Conservation (phyloP, 768 basidiomycete species). For the Leccinum barrowsii region DNA sequence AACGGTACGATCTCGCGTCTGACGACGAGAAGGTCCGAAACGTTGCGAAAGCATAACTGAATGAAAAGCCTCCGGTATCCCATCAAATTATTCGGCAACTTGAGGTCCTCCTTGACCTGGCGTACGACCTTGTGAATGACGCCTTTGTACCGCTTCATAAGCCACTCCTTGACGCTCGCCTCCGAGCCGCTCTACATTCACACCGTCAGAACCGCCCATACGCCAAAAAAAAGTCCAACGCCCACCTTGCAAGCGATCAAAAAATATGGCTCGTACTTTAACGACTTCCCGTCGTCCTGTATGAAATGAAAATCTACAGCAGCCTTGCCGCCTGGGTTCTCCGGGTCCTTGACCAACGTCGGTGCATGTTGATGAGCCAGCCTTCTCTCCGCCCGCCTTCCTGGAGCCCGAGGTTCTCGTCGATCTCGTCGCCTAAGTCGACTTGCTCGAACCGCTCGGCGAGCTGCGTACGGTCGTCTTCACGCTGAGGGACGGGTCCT, state of each 20-base stretch:
- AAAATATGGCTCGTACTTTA: slow-evolving; percentile 99
- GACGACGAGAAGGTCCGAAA: slow-evolving; percentile 86
- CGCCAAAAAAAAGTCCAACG: not conserved
- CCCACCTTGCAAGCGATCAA: slow-evolving; percentile 84
- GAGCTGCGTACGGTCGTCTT: slow-evolving; percentile 86
- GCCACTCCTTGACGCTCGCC: slow-evolving; percentile 90
- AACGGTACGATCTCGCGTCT: slow-evolving; percentile 87
- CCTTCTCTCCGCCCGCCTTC: slow-evolving; percentile 79
- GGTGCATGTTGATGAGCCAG: slow-evolving; percentile 99
- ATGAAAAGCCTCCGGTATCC: slow-evolving; percentile 92
- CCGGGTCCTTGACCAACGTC: slow-evolving; percentile 85
- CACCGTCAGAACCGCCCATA: not conserved
- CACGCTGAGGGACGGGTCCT: slow-evolving; percentile 56
- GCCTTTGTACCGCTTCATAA: slow-evolving; percentile 91
- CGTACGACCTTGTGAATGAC: slow-evolving; percentile 74
- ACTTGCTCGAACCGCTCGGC: slow-evolving; percentile 86
- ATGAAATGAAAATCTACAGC: slow-evolving; percentile 98
- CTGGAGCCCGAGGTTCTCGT: slow-evolving; percentile 92
- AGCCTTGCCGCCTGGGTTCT: slow-evolving; percentile 78
- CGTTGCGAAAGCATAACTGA: slow-evolving; percentile 86
- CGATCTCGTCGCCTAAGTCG: slow-evolving; percentile 75
- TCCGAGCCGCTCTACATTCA: slow-evolving; percentile 73
- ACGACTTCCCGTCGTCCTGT: slow-evolving; percentile 93
- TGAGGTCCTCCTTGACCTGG: slow-evolving; percentile 88
- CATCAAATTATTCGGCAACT: slow-evolving; percentile 93